Base-by-base conservation (phyloP, 805 yeast genomes). In the Jamesozyma gamospora region DNA sequence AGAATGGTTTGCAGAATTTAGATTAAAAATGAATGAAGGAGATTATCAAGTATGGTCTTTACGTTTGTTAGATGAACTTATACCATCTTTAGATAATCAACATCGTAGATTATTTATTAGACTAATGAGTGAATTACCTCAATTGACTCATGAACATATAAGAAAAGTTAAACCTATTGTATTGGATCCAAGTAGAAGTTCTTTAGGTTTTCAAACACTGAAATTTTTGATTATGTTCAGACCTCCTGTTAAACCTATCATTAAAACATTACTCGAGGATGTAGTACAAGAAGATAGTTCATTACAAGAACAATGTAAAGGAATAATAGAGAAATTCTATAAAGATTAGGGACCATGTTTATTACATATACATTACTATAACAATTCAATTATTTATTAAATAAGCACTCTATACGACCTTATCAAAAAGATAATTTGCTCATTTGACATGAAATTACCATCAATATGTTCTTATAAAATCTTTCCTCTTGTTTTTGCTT, bases 151-250 rank as follows among this genome's bases (percentile, higher is more conserved):
- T 27, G 72, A 65, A 1, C 70, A 86, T 46, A 77, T 92, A 2
- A 62, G 64, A 16, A 77, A 78, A 41, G 70, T 90, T 39, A 74
- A 75, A 51, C 76, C 90, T 10, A 62, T 92, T 13, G 82, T 96
- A 54, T 65, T 75, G 34, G 97, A 92, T 56, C 97, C 97, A 0
- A 81, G 75, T 17, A 74, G 96, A 60, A 69, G 77, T 17, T 71
- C 78, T 37, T 64, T 90, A 18, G 98, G 97, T 0, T 77, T 84
- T 50, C 79, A 85, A 50, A 77, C 95, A 1, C 63, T 94, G 41
- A 84, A 83, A 48, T 85, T 81, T 52, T 63, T 92, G 44, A 75
- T 88, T 40, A 82, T 86, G 90, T 83, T 84, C 59, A 73, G 95
- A 51, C 95, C 96, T 1, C 96, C 97, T 0, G 85, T 75, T 24